Base-by-base conservation (phyloP, 805 yeast species). In the Lipomyces lipofer region DNA sequence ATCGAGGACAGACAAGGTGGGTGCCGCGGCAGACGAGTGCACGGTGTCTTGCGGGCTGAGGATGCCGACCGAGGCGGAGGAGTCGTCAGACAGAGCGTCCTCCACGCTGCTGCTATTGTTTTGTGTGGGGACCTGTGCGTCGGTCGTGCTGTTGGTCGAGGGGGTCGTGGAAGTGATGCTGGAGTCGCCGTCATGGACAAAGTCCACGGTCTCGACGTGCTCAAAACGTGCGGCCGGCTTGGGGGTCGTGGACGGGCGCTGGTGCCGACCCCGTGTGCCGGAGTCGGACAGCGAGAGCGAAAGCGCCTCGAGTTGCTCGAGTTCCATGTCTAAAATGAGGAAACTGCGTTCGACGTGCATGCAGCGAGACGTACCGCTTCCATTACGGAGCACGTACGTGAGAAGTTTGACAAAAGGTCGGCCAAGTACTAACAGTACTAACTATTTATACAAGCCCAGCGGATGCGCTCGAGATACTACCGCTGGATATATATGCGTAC, bases 181-280 rank as follows among this genome's bases (percentile, higher is more conserved):
- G 29, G 33, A 28, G 49, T 33, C 49, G 42, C 15, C 30, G 36
- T n/a, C 47, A 36, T 17, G 43, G 22, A 6, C 7, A 22, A 27
- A 19, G 33, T 43, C 52, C 35, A 54, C 40, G 33, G 53, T 39
- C 44, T 54, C 58, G 47, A 54, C 54, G 44, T 54, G 58, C 45
- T 45, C 58, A 28, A 49, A 49, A 25, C 43, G 51, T 9, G 47
- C 43, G 1, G 21, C 32, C 24, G 30, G 27, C 42, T 45, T 45
- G 3, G 33, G 4, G 10, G 40, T 1, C 17, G 38, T 4, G n/a
- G 13, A n/a, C 2, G 38, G 38, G 9, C 9, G 17, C 10, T 17
- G 10, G 40, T 36, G 4, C n/a, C 25, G n/a, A 25, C 25, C 22
- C 12, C 13, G 3, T 29, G 13, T 17, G 40, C 40, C 25, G 40